Evolutionary conservation across 1,284 basidiomycete species (phyloP).

Genomic region (Ceratobasidium theobromae): DNA sequence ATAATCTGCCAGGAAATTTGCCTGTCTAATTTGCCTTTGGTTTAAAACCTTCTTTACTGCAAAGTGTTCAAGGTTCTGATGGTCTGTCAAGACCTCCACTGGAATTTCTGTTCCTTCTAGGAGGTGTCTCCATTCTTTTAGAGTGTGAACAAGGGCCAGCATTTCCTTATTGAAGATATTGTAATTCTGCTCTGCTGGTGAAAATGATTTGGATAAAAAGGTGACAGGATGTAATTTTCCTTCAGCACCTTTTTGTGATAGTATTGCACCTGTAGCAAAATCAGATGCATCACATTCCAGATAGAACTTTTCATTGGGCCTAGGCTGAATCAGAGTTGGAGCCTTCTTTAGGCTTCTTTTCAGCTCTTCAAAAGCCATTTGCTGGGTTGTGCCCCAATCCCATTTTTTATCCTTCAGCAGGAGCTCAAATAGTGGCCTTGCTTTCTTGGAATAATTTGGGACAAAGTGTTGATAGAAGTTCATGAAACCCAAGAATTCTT

Average conservation of each 20-base stretch:
- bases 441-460: constrained; percentile 38
- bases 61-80: constrained; percentile 7
- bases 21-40: constrained; percentile 39
- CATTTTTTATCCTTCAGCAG: constrained; percentile 34
- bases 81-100: constrained; percentile 18
- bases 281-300: constrained; percentile 31
- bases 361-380: not conserved
- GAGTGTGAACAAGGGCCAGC: constrained; percentile 30
- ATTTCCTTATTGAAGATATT: constrained; percentile 34
- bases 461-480: constrained; percentile 45
- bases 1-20: constrained; percentile 36
- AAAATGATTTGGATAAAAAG: constrained; percentile 9
- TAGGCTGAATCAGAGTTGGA: not conserved
- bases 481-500: constrained; percentile 43
- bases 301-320: not conserved
- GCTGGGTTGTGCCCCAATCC: not conserved
- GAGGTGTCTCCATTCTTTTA: constrained; percentile 39
- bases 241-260: not conserved
- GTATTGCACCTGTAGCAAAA: not conserved
- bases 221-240: not conserved
- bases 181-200: constrained; percentile 43
- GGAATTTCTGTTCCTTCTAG: constrained; percentile 33
- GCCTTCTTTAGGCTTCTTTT: not conserved
- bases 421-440: constrained; percentile 37
- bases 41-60: constrained; percentile 3